These are phyloP conservation scores for Dryas alaskensis DNA, from an alignment of 306 rosid genomes.

Conservation along the genomic window DNA sequence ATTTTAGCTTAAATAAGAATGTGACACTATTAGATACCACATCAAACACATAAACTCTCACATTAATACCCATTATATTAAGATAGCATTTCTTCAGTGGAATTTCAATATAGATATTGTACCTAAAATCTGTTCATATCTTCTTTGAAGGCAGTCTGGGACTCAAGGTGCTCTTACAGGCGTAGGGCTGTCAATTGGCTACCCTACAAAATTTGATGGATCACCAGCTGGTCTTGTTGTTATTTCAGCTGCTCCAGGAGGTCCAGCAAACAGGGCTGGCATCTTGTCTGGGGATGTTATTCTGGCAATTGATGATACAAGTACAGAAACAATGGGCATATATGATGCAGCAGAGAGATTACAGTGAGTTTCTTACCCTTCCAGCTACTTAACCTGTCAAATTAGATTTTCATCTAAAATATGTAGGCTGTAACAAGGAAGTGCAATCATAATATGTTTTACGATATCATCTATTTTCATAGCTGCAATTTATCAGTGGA, in stretches of 20 bases:
- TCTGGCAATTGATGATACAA: constrained; percentile 71
- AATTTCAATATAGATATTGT: constrained; percentile 22
- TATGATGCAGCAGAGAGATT: constrained; percentile 93
- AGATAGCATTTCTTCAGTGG: constrained; percentile 11
- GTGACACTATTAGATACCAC: constrained; percentile 1
- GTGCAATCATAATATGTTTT: constrained; percentile 14
- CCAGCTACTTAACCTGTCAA: constrained; percentile 25
- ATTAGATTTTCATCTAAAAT: constrained; percentile 12
- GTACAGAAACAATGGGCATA: constrained; percentile 79
- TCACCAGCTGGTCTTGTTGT: constrained; percentile 72
- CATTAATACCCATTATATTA: neutral
- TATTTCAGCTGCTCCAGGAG: constrained; percentile 85
- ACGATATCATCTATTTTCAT: neutral
- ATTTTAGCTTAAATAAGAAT: constrained; percentile 24
- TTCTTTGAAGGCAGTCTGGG: constrained; percentile 98
- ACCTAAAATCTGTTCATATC: constrained; percentile 42
- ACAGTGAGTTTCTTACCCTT: constrained; percentile 65
- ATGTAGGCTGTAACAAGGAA: constrained; percentile 2
- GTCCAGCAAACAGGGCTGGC: constrained; percentile 92
- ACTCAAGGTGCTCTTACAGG: constrained; percentile 92
- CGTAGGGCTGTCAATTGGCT: constrained; percentile 90
- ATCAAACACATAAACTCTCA: neutral
- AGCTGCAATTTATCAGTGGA: neutral
- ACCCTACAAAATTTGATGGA: constrained; percentile 57
- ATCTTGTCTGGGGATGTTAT: constrained; percentile 79